Evolutionary conservation across 129 eudicot species (phyloP), one percentile per base, ranked within the genome.

Genomic region (Dittrichia graveolens): DNA sequence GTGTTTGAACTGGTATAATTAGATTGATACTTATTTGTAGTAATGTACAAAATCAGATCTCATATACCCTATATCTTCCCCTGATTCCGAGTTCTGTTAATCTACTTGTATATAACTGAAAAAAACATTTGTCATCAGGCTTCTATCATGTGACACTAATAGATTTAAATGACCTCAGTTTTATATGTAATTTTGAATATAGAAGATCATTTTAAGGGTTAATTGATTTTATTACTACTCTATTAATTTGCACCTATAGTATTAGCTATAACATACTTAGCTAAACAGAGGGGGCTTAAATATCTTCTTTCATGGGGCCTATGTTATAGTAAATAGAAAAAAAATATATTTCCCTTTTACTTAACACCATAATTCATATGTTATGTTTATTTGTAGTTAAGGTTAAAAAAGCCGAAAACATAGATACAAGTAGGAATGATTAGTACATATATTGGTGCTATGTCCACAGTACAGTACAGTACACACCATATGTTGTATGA

Each of bases 401-500:
- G 46, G 71, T 5, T 58, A 58, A 47, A 61, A 40, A 61, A 1
- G 47, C 41, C 15, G 38, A 47, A 44, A 61, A 15, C 38, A 39
- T 61, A 41, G 50, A 71, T 24, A 54, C 19, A 8, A 12, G 54
- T 55, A 71, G 76, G 56, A 40, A 54, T 47, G 39, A 54, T 45
- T 58, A 65, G 44, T 14, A 24, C 31, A 24, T 24, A 24, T 24
- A 24, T 24, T 24, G 31, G 31, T 24, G 31, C 31, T 24, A 24
- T 24, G 31, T 24, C 31, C 31, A 24, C 31, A 24, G 31, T 24
- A 24, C 31, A 24, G 31, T 24, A 24, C 60, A 50, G 62, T 72
- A 37, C 67, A 72, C 44, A 50, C 69, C 18, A 61, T 45, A 68
- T 68, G 41, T 72, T 42, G 75, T 65, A 44, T 72, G 71, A 59